Evolutionary conservation across 306 rosid species (phyloP).

Genomic region (Quercus berberidifolia): DNA sequence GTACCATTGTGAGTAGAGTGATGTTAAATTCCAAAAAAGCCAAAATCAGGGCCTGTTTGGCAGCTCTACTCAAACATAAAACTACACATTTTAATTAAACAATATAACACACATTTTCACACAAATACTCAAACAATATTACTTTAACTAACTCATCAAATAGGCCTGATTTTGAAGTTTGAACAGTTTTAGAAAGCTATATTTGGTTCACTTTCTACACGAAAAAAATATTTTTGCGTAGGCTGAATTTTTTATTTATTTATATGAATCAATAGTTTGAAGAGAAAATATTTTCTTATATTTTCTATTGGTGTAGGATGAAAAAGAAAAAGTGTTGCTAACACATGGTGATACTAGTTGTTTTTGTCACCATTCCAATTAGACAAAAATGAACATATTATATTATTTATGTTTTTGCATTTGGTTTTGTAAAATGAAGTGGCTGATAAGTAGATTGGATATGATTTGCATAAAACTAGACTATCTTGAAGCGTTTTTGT

Average conservation of each 20-base stretch:
- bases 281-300: background rate
- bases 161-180: background rate
- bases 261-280: no score
- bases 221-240: background rate
- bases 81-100: no score
- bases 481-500: background rate
- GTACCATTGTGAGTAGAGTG: background rate
- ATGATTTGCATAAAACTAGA: no score
- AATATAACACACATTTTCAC: no score
- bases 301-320: background rate
- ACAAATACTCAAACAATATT: no score
- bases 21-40: background rate
- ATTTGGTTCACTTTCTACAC: background rate
- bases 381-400: no score
- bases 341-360: background rate
- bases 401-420: no score
- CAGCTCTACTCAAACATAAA: no score
- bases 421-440: no score
- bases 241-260: no score
- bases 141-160: no score
- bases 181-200: background rate
- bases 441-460: no score
- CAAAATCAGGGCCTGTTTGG: background rate
- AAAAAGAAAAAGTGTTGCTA: background rate
- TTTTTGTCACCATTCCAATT: background rate